Conservation (phyloP, 768 basidiomycete species). For the Psilocybe tampanensis region DNA sequence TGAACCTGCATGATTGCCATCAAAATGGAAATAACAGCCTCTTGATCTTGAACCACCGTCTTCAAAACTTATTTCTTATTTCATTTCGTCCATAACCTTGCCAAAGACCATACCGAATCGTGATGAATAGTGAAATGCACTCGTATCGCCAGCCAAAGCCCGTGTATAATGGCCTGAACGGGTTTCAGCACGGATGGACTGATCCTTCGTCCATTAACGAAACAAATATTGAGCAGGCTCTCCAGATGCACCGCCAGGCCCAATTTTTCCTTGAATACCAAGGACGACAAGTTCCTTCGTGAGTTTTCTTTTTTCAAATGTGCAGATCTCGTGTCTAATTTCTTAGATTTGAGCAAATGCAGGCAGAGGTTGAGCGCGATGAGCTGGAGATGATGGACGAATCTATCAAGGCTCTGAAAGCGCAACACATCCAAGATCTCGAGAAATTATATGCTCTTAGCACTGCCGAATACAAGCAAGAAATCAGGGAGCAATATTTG, state of each 20-base stretch:
- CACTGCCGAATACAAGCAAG: not conserved
- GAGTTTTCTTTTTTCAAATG: constrained; percentile 15
- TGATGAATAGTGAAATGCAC: not conserved
- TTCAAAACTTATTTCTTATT: not conserved
- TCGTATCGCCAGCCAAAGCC: constrained; percentile 7
- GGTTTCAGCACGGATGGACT: constrained; percentile 10
- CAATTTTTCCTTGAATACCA: constrained; percentile 43
- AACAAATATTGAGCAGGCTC: constrained; percentile 13
- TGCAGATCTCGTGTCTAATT: not conserved
- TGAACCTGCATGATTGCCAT: not conserved
- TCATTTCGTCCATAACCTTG: no score
- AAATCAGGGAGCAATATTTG: not conserved
- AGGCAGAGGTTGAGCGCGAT: constrained; percentile 31
- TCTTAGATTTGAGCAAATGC: constrained; percentile 38
- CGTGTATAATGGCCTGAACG: constrained; percentile 14
- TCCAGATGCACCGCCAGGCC: constrained; percentile 36
- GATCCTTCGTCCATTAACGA: constrained; percentile 13
- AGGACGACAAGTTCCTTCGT: constrained; percentile 42
- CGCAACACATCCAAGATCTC: constrained; percentile 37
- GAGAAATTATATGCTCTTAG: constrained; percentile 16
- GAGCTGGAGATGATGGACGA: constrained; percentile 26
- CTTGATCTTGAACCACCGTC: constrained; percentile 1
- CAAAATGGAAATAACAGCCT: not conserved
- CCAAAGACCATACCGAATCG: no score
- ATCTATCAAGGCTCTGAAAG: constrained; percentile 28